Base-by-base conservation (phyloP, 2,329 filamentous ascomycete genomes). In the Arthrobotrys pseudoclavata region DNA sequence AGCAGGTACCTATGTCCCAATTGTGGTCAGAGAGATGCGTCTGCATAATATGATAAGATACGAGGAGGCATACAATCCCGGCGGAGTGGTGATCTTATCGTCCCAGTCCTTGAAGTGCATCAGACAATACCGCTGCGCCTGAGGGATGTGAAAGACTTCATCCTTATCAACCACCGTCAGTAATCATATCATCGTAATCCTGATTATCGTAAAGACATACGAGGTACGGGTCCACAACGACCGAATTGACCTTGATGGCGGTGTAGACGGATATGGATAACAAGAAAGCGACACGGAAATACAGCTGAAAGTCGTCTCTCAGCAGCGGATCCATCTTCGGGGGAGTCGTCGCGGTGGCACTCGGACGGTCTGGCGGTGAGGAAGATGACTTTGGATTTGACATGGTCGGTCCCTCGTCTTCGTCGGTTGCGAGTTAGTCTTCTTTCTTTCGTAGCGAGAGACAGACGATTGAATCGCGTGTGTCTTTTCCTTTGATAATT, bases 11-110 rank as follows among this genome's bases (percentile, higher is more conserved):
- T 85, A 47, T 85, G 42, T 10, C 20, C 76, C 29, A 69, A 60
- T 47, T 26, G 4, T 20, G 12, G 31, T 34, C 12, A 34, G 31
- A 34, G 3, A 34, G 7, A 5, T 34, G 7, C 12, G 12, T 9
- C 12, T 40, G 48, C n/a, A 18, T 48, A 24, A 24, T 31, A 29
- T 15, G 42, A 12, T 15, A 6, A n/a, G 22, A 20, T 1, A 84
- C 86, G 83, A 7, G 7, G 31, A 34, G 7, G 12, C 31, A 34
- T 86, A 93, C 85, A 99, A 85, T 37, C 94, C 96, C 0, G 96
- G 95, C 0, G 96, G 96, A 0, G 96, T 99, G 0, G 96, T 99
- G 82, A 99, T 96, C 83, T 98, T 99, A 76, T 95, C 91, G 84
- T 99, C 94, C 96, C 96, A 99, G 69, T 92, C 87, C 12, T 84